These are phyloP conservation scores for Giardia muris DNA, from an alignment of 208 protist genomes.

Conservation along the genomic window DNA sequence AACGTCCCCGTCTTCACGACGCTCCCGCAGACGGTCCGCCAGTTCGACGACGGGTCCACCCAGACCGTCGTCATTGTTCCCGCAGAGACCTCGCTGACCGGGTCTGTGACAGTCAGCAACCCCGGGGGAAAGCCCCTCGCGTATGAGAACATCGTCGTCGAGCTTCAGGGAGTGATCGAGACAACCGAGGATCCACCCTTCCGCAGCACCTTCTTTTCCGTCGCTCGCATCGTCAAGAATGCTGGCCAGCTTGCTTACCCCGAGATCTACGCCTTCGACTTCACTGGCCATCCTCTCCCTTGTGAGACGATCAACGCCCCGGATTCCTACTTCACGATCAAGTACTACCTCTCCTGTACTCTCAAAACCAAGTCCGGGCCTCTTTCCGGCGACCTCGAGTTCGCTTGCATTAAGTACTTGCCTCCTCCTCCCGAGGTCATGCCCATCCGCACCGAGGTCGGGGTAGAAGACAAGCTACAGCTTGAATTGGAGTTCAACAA, in stretches of 20 bases:
- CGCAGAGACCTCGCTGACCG: not conserved
- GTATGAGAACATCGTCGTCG: not conserved
- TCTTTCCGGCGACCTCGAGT: not conserved
- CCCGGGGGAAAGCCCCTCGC: not conserved
- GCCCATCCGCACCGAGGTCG: not conserved
- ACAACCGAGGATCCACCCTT: not conserved
- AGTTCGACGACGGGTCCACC: not conserved
- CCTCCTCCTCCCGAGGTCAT: not conserved
- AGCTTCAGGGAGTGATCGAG: not conserved
- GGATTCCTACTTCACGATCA: not conserved
- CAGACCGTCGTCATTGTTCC: not conserved
- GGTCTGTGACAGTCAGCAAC: not conserved
- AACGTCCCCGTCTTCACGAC: not conserved
- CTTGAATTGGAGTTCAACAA: not conserved
- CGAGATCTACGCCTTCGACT: not conserved
- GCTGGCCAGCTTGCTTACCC: not conserved
- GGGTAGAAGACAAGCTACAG: not conserved
- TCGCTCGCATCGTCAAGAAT: not conserved
- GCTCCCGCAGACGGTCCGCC: not conserved
- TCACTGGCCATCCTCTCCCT: not conserved
- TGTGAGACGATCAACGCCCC: not conserved
- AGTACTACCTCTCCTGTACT: slow-evolving; percentile 5
- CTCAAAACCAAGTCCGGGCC: not conserved
- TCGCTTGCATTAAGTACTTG: not conserved
- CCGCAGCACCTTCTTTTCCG: not conserved